Evolutionary conservation across 768 basidiomycete species (phyloP).

Genomic region (Pleurotus pulmonarius): DNA sequence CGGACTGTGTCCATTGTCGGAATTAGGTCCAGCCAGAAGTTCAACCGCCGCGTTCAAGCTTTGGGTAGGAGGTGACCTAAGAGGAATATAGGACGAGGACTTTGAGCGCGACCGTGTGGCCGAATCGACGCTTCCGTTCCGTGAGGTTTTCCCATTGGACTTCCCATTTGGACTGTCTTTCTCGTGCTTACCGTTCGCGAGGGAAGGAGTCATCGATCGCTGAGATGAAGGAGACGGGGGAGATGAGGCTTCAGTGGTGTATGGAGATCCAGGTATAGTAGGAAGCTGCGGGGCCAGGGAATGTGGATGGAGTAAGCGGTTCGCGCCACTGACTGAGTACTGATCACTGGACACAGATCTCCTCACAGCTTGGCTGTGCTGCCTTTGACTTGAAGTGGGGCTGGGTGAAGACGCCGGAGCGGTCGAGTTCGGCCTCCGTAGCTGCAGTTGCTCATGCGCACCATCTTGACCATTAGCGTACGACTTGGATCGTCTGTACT

Average conservation of each 20-base stretch:
- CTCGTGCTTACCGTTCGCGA: constrained; percentile 25
- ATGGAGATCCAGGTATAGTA: constrained; percentile 69
- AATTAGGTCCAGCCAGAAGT: constrained; percentile 46
- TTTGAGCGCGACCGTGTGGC: constrained; percentile 47
- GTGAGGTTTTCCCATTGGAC: constrained; percentile 20
- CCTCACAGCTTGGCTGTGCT: constrained; percentile 20
- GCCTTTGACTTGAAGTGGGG: constrained; percentile 10
- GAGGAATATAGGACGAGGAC: constrained; percentile 51
- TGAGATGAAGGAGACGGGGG: constrained; percentile 42
- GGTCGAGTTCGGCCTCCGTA: neutral
- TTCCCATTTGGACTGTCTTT: constrained; percentile 28
- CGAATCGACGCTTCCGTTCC: constrained; percentile 27
- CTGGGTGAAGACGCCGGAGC: neutral
- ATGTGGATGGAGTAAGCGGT: constrained; percentile 14
- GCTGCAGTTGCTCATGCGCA: constrained; percentile 13
- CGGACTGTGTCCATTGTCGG: constrained; percentile 32
- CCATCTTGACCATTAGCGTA: constrained; percentile 30
- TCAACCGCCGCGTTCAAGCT: constrained; percentile 72
- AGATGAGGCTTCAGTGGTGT: constrained; percentile 55
- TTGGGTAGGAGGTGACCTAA: constrained; percentile 58
- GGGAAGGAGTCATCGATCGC: constrained; percentile 24
- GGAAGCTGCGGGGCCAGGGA: constrained; percentile 43
- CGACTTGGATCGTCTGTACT: constrained; percentile 32
- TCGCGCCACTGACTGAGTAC: constrained; percentile 4
- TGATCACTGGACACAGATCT: constrained; percentile 25